Base-by-base conservation (phyloP, 2,329 filamentous ascomycete species). In the Exophiala calicioides region DNA sequence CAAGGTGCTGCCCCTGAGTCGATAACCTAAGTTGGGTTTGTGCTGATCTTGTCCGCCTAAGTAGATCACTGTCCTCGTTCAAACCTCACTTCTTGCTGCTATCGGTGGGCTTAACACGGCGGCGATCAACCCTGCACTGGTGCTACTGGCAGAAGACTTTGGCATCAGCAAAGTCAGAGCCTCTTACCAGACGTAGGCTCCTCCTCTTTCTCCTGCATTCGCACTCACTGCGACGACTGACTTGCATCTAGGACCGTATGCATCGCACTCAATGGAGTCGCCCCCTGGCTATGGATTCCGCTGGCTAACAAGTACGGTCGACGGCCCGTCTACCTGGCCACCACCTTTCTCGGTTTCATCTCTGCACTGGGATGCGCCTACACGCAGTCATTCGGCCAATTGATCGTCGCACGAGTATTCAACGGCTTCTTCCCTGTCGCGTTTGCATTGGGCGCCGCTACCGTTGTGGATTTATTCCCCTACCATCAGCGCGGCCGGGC, bases 241-340 rank as follows among this genome's bases (percentile, higher is more conserved):
- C 35, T 19, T 6, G 4, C 19, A 48, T 52, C 9, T 35, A 64
- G 60, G 2, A 64, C 62, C 4, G 58, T 61, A 12, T 60, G 60
- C 8, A 63, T 64, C 20, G 58, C 56, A 4, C 50, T 64, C 34
- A 61, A 53, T 33, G 53, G 53, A 7, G 36, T 52, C n/a, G 56
- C 50, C 10, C 56, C 56, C 16, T 57, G 51, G 42, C 13, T 64
- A 24, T 60, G 56, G 56, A 57, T 58, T 15, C 62, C 66, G 1
- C 41, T 68, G 12, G 57, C 63, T 21, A 65, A 67, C 37, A 55
- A 60, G 10, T 67, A 66, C 48, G 66, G 66, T 16, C 55, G 65
- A 12, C 55, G 65, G 37, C 64, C 64, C 1, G 57, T 68, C 26
- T 63, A 64, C 34, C 44, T 68, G 8, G 44, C 57, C 9, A 62